These are phyloP conservation scores for Turnera subulata DNA, from an alignment of 345 rosid species.

Conservation along the genomic window DNA sequence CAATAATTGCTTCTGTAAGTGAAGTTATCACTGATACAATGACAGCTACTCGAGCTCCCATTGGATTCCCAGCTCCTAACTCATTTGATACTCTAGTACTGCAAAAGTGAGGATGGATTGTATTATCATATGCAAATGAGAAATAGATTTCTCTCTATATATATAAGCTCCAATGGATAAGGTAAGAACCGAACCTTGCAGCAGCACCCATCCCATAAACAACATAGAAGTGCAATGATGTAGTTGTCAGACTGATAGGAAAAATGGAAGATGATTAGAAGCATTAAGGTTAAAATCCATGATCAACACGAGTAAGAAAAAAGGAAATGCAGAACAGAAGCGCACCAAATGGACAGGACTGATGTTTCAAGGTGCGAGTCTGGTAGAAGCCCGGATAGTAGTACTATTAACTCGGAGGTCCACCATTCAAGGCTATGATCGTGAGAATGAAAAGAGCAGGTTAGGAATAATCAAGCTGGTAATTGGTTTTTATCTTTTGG, in stretches of 20 bases:
- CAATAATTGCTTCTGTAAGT: slow-evolving; percentile 6
- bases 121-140: not conserved
- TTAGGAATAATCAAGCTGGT: no score
- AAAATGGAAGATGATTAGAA: not conserved
- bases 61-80: slow-evolving; percentile 18
- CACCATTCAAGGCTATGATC: slow-evolving; percentile 19
- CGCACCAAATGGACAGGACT: slow-evolving; percentile 17
- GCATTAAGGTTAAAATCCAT: not conserved
- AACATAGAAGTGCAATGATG: slow-evolving; percentile 7
- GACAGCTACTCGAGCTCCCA: slow-evolving; percentile 9
- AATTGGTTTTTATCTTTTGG: no score
- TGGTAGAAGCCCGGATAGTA: slow-evolving; percentile 19
- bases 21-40: not conserved
- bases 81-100: slow-evolving; percentile 24
- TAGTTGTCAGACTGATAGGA: slow-evolving; percentile 19
- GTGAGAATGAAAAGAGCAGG: no score
- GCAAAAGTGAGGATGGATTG: not conserved
- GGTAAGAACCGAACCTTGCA: slow-evolving; percentile 10
- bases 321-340: not conserved
- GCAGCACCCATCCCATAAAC: slow-evolving; percentile 24
- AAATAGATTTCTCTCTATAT: not conserved
- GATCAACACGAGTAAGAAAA: no score
- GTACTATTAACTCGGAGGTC: slow-evolving; percentile 13
- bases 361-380: slow-evolving; percentile 20
- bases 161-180: not conserved